Conservation (phyloP, 1,284 basidiomycete genomes). For the Pascua guehoae region DNA sequence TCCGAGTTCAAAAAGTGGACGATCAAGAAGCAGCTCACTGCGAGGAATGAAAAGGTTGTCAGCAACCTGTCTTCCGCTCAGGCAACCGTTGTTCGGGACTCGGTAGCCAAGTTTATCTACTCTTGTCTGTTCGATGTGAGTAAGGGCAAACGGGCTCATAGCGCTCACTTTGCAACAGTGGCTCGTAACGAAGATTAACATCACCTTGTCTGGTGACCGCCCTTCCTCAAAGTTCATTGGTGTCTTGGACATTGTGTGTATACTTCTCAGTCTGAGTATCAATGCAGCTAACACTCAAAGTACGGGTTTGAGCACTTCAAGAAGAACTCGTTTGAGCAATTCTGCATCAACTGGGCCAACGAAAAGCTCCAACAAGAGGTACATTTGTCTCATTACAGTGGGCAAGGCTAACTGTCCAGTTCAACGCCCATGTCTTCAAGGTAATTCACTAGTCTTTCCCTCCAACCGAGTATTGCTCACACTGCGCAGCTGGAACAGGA, state of each 20-base stretch:
- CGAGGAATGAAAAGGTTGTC: conserved; percentile 92
- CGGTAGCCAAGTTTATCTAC: conserved; percentile 97
- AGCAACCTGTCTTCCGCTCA: conserved; percentile 80
- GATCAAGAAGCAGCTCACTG: conserved; percentile 93
- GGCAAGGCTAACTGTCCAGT: conserved; percentile 54
- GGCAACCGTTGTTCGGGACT: conserved; percentile 92
- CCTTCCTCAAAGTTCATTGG: conserved; percentile 97
- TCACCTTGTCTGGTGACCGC: conserved; percentile 81
- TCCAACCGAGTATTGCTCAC: too few species aligned
- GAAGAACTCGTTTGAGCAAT: conserved; percentile 99
- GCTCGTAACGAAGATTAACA: conserved; percentile 95
- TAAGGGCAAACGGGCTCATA: conserved; percentile 1
- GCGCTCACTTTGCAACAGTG: conserved; percentile 56
- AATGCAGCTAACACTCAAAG: conserved; percentile 18
- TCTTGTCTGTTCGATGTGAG: conserved; percentile 80
- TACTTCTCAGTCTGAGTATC: fast-evolving
- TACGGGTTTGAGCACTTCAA: conserved; percentile 97
- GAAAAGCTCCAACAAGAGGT: conserved; percentile 96
- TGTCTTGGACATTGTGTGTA: conserved; percentile 72
- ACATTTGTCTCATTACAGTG: conserved; percentile 6
- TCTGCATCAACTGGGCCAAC: conserved; percentile 99
- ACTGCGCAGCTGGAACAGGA: conserved; percentile 79
- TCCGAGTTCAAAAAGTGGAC: conserved; percentile 99
- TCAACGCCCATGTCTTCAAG: conserved; percentile 98
- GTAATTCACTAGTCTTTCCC: conserved; percentile 8